Evolutionary conservation across 2,329 filamentous ascomycete species (phyloP).

Genomic region (Microcyclospora pomicola): DNA sequence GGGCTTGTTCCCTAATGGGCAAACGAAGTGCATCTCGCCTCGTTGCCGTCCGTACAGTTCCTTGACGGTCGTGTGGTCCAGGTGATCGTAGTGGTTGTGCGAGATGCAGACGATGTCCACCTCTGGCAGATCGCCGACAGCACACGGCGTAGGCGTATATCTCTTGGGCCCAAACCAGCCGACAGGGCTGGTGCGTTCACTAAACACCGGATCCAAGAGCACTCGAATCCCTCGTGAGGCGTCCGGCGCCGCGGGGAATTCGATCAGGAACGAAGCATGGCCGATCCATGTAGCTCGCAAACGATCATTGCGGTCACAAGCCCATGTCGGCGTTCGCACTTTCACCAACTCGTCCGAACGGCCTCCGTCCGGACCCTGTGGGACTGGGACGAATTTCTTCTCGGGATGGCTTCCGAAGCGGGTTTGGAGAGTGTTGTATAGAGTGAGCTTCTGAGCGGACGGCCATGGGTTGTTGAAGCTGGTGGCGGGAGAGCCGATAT

Average conservation of each 20-base stretch:
- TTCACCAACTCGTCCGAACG: conserved; percentile 28
- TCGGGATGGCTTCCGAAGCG: conserved; percentile 24
- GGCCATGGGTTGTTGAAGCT: conserved; percentile 39
- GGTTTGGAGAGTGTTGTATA: conserved; percentile 20
- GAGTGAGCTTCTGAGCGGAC: conserved; percentile 20
- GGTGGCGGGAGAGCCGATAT: conserved; percentile 30
- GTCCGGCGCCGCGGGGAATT: conserved; percentile 23
- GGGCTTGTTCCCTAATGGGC: conserved; percentile 26
- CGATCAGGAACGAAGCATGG: conserved; percentile 37
- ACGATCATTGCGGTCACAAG: conserved; percentile 12
- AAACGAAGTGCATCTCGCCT: conserved; percentile 29
- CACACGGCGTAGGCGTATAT: conserved; percentile 39
- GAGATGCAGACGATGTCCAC: conserved; percentile 40
- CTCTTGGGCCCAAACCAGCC: conserved; percentile 36
- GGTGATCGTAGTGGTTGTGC: conserved; percentile 45
- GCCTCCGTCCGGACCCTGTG: conserved; percentile 18
- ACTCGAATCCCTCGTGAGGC: conserved; percentile 29
- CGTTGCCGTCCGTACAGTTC: conserved; percentile 26
- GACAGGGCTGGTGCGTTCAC: conserved; percentile 34
- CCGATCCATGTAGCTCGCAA: conserved; percentile 39
- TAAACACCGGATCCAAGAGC: conserved; percentile 42
- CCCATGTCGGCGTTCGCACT: conserved; percentile 30
- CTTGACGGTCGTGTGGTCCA: conserved; percentile 34
- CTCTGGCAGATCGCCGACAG: conserved; percentile 35
- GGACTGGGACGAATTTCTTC: conserved; percentile 35